Evolutionary conservation across 1,139 yeast species (phyloP), one percentile per base, ranked within the genome.

Genomic region (Geotrichum australiense): DNA sequence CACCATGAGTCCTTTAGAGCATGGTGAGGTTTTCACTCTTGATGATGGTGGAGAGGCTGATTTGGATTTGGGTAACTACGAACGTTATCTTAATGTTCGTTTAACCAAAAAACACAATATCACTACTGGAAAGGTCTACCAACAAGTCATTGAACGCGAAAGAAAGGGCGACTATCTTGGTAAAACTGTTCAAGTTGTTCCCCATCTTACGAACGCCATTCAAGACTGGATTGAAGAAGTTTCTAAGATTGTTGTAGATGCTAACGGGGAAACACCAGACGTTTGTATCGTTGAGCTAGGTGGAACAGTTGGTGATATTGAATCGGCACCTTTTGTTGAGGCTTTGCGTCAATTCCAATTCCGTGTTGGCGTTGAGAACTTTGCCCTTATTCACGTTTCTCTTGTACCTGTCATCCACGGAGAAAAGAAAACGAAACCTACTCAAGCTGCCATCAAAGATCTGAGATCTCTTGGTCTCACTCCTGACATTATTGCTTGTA

Each of bases 31-130:
- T 64, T 91, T 89, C 62, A 97, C 93, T 41, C 73, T 91, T 58
- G 84, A 91, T 63, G 99, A 91, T 63, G 99, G 99, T 65, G 99
- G 98, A 54, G 98, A 91, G 66, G 96, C 91, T 40, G 99, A 91
- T 68, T 75, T 91, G 62, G 99, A 91, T 68, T 73, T 91, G 54
- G 99, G 99, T 64, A 91, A 91, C 69, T 91, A 91, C 65, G 99
- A 91, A 70, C 80, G 99, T 61, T 91, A 93, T 66, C 72, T 91
- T 56, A 89, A 89, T 64, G 84, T 89, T 55, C 86, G 97, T 33
- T 74, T 91, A 61, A 91, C 97, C 40, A 79, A 72, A 56, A 94
- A 86, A 64, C 97, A 91, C 68, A 91, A 91, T 68, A 89, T 91
- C 62, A 91, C 99, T 52, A 91, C 99, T 28, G 99, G 99, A 64